phyloP scores from a whole-genome alignment of 805 yeast species.

The Jamesozyma hellenica region DNA sequence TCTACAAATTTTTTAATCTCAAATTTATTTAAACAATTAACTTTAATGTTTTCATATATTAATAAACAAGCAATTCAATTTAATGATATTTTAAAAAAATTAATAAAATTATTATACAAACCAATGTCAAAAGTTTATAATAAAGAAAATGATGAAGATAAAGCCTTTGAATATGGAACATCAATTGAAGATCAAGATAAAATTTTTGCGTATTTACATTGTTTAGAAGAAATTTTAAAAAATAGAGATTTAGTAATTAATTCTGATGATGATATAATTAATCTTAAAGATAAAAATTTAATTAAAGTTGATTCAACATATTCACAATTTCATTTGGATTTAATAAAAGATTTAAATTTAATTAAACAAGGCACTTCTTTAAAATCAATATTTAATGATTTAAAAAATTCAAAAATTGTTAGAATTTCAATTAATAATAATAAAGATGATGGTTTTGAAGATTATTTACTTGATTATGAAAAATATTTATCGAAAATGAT shows the following conservation, averaged over 20 bases:
- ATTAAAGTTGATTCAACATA: conserved; percentile 13
- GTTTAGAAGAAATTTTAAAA: conserved; percentile 37
- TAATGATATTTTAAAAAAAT: conserved; percentile 11
- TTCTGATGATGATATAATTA: conserved; percentile 19
- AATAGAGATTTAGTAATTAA: conserved; percentile 32
- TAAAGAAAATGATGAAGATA: conserved; percentile 31
- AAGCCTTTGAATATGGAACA: conserved; percentile 69
- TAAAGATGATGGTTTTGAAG: conserved; percentile 17
- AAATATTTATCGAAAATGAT: conserved; percentile 11
- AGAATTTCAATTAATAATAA: conserved; percentile 5
- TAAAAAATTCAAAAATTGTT: conserved; percentile 25
- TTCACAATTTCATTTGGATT: conserved; percentile 25
- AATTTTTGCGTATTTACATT: conserved; percentile 48
- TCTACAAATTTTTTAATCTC: conserved; percentile 15
- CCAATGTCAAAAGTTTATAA: conserved; percentile 20
- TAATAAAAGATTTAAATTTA: conserved; percentile 20
- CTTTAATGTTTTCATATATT: conserved; percentile 8
- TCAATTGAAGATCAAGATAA: conserved; percentile 69
- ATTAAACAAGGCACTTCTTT: conserved; percentile 19
- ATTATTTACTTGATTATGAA: conserved; percentile 19
- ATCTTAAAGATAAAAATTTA: conserved; percentile 11
- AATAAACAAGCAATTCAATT: conserved; percentile 23
- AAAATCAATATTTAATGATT: conserved; percentile 26
- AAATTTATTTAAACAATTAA: conserved; percentile 15
- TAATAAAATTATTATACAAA: conserved; percentile 14